Base-by-base conservation (phyloP, 2,329 filamentous ascomycete species). In the Phyllosticta citriasiana region DNA sequence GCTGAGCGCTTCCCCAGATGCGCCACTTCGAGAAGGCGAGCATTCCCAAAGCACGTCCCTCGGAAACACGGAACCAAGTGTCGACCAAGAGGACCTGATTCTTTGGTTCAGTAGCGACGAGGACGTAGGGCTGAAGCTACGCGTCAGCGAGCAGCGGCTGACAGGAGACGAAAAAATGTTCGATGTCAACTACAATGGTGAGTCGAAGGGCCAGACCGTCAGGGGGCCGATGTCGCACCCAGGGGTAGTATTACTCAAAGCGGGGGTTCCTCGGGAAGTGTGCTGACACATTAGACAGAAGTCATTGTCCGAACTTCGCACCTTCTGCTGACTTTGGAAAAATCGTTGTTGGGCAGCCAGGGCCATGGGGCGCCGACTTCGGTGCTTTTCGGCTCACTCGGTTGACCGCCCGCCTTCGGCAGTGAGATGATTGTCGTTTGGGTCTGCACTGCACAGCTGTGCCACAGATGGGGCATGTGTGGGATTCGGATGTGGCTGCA, bases 161-260 rank as follows among this genome's bases (percentile, higher is more conserved):
- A 73, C 74, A 9, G 82, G 86, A 57, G 84, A 89, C 59, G 85
- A 90, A 54, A 73, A 82, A n/a, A 84, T 80, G 59, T 94, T 91
- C 69, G 81, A 81, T 53, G 76, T 94, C 27, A 82, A 88, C 61
- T 88, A 89, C 68, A 79, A 89, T 81, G 86, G 88, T 90, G 76
- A 62, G 79, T 69, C 53, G 26, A 6, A 51, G 57, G 52, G 6
- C 24, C n/a, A 53, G 57, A 50, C 33, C 16, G 12, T 25, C 33
- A 19, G 52, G 35, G 50, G 52, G 53, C 57, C 57, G 57, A 60
- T n/a, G 33, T 60, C 57, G 57, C 58, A 60, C n/a, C 33, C 33
- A 40, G 33, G 33, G 33, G 33, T 40, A 40, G 33, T 14, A 40
- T 40, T 25, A n/a, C 40, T 51, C 26, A 16, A 26, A 5, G 53